phyloP scores from a whole-genome alignment of 2,329 filamentous ascomycete genomes.

The Aspergillus chevalieri region DNA sequence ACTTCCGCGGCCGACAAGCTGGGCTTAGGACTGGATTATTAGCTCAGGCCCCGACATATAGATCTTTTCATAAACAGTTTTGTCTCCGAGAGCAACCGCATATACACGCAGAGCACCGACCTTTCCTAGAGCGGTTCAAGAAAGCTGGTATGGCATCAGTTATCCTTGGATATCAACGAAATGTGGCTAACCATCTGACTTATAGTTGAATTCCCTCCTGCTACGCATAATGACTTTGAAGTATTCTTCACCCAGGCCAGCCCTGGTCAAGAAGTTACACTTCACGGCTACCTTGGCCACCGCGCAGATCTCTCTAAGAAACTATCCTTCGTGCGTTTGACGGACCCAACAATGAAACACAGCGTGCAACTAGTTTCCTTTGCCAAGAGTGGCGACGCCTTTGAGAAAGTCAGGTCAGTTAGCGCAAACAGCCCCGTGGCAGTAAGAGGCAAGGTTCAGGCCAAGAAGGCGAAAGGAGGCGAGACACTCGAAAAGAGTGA shows the following conservation, averaged over 20 bases:
- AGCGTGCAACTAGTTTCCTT: conserved; percentile 48
- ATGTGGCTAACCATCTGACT: conserved; percentile 1
- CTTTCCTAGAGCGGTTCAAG: conserved; percentile 40
- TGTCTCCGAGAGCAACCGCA: conserved; percentile 16
- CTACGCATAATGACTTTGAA: conserved; percentile 35
- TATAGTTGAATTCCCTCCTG: conserved; percentile 43
- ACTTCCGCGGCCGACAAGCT: conserved; percentile 20
- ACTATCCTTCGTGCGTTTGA: conserved; percentile 63
- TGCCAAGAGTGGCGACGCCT: conserved; percentile 25
- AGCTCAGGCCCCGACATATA: conserved; percentile 3
- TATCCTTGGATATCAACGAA: neutral
- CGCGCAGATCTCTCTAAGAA: conserved; percentile 62
- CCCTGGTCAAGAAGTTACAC: conserved; percentile 41
- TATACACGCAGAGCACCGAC: conserved; percentile 9
- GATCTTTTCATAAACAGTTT: conserved; percentile 18
- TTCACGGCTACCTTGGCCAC: conserved; percentile 68
- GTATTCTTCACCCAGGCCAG: conserved; percentile 26
- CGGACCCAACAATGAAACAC: conserved; percentile 37
- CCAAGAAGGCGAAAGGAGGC: conserved; percentile 30
- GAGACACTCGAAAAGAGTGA: conserved; percentile 23
- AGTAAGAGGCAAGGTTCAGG: conserved; percentile 45
- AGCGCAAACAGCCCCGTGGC: conserved; percentile 50
- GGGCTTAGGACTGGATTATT: conserved; percentile 1
- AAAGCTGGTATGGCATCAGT: conserved; percentile 36
- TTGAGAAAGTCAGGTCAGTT: conserved; percentile 40